Evolutionary conservation across 208 protist genomes (phyloP), one percentile per base, ranked within the genome.

Genomic region (Paratrypanosoma confusum): DNA sequence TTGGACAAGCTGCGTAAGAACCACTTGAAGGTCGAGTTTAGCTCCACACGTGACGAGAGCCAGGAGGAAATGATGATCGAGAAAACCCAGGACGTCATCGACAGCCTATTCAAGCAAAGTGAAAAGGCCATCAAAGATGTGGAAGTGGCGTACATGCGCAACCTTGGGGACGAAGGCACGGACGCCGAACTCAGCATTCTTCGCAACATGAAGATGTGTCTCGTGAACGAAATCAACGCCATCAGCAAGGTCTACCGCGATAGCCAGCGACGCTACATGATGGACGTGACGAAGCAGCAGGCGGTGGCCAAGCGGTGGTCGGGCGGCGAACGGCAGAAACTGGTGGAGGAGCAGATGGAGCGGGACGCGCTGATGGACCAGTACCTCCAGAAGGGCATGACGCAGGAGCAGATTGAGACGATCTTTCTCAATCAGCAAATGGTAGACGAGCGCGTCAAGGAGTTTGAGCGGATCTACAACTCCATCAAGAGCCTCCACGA

Each of bases 401-500:
- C 85, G 22, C 78, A 90, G 49, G 90, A 93, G 21, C 88, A 97
- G 60, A 81, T 95, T 26, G 85, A 93, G 41, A 89, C 75, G 3
- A 88, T 97, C 53, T 72, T 86, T 50, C 61, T 93, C 22, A 94
- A 90, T 39, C 73, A 91, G 50, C 74, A 92, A 28, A 81, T 90
- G 70, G 85, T 86, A 0, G 67, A 85, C 51, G 84, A 97, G 39
- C 79, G 90, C 0, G 82, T 93, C 17, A 90, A 88, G 39, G 88
- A 96, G 48, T 90, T 97, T 43, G 73, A 95, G 44, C 65, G 79
- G 21, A 96, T 97, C 44, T 88, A 90, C 50, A 77, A 59, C 35
- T 94, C 83, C 28, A 94, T 97, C 56, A 93, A 90, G 39, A 90
- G 90, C 0, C 65, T 96, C 27, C 86, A 94, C 40, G 85, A 95